Conservation (phyloP, 2,329 filamentous ascomycete species). For the Verticillium zaregamsianum region DNA sequence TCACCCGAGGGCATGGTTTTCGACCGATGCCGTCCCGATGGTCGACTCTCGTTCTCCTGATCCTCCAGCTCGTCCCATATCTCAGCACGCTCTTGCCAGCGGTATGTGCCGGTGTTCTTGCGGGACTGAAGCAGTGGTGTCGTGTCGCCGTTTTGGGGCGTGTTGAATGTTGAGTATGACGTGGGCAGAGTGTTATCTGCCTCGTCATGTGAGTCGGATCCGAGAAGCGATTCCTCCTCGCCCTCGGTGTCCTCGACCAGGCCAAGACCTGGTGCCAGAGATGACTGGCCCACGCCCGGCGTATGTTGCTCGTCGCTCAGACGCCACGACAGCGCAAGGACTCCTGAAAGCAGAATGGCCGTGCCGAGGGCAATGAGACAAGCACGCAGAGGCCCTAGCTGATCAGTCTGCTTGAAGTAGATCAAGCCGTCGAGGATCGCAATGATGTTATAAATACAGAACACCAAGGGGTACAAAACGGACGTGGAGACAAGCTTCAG, state of each 20-base stretch:
- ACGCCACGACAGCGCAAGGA: constrained; percentile 90
- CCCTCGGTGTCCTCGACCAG: constrained; percentile 67
- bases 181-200: constrained; percentile 31
- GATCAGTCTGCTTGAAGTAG: constrained; percentile 86
- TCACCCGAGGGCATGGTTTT: constrained; percentile 43
- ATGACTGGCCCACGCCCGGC: constrained; percentile 59
- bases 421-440: constrained; percentile 96
- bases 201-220: constrained; percentile 40
- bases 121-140: constrained; percentile 34
- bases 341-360: constrained; percentile 77
- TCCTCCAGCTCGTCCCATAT: constrained; percentile 90
- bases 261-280: constrained; percentile 77
- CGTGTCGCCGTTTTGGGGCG: constrained; percentile 27
- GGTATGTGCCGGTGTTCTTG: constrained; percentile 39
- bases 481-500: constrained; percentile 94
- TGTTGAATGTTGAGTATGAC: constrained; percentile 46
- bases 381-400: constrained; percentile 71
- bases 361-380: constrained; percentile 84
- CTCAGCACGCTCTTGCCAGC: constrained; percentile 67
- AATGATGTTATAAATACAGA: constrained; percentile 99
- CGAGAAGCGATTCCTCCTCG: constrained; percentile 54
- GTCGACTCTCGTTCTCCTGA: constrained; percentile 44
- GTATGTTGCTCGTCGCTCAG: constrained; percentile 72
- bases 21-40: constrained; percentile 37
- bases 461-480: constrained; percentile 92